Evolutionary conservation across 306 rosid species (phyloP).

Genomic region (Rosa rugosa): DNA sequence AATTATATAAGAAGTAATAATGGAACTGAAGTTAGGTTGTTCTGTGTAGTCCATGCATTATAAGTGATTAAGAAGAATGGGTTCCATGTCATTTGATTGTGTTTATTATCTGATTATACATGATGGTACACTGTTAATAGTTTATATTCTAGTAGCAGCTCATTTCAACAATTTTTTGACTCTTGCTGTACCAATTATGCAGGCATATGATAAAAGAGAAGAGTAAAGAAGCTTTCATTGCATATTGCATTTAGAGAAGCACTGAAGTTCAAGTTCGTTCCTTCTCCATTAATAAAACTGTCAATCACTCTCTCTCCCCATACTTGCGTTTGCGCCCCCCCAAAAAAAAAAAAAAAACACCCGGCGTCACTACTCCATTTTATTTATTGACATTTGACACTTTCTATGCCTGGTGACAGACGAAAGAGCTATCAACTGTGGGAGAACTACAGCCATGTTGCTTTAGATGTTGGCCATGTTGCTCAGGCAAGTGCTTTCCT

Average conservation of each 20-base stretch:
- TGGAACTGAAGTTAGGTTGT: no score
- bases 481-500: constrained; percentile 55
- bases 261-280: constrained; percentile 78
- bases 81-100: background rate
- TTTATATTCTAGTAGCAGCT: background rate
- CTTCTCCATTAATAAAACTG: constrained; percentile 14
- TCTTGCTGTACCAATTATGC: constrained; percentile 31
- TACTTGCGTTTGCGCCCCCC: no score
- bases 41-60: background rate
- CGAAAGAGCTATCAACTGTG: constrained; percentile 92
- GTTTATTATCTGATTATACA: constrained; percentile 6
- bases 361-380: background rate
- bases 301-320: background rate
- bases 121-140: background rate
- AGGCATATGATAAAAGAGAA: constrained; percentile 83
- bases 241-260: constrained; percentile 93
- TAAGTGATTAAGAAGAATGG: constrained; percentile 4
- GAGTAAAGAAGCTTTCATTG: constrained; percentile 77
- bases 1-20: no score
- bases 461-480: constrained; percentile 75
- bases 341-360: no score
- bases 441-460: constrained; percentile 90
- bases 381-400: constrained; percentile 25
- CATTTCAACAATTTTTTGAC: background rate
- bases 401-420: constrained; percentile 52